Conservation (phyloP, 805 yeast species). For the Barnettozyma botsteinii region DNA sequence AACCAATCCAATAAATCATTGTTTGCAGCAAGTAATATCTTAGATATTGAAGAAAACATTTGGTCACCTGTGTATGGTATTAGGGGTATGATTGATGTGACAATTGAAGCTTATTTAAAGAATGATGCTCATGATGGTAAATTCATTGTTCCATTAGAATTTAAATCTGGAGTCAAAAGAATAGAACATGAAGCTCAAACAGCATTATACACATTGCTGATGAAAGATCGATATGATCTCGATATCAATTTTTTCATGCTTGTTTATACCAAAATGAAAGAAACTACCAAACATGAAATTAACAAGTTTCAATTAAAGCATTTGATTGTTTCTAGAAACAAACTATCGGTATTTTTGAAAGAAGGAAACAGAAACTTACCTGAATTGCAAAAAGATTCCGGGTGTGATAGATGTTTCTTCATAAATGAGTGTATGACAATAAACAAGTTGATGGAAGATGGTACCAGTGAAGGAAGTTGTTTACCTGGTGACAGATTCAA, state of each 20-base stretch:
- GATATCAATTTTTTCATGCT: slow-evolving; percentile 60
- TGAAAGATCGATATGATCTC: slow-evolving; percentile 73
- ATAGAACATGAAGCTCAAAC: slow-evolving; percentile 82
- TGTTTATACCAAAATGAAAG: slow-evolving; percentile 62
- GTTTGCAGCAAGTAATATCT: slow-evolving; percentile 53
- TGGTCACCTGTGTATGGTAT: slow-evolving; percentile 90
- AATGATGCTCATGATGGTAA: slow-evolving; percentile 33
- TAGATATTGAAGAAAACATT: slow-evolving; percentile 85
- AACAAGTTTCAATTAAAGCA: slow-evolving; percentile 54
- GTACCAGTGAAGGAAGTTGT: slow-evolving; percentile 49
- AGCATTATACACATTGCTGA: slow-evolving; percentile 68
- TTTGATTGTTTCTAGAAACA: slow-evolving; percentile 67
- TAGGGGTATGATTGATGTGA: slow-evolving; percentile 85
- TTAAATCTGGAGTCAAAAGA: slow-evolving; percentile 75
- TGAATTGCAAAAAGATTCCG: slow-evolving; percentile 41
- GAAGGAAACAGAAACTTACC: slow-evolving; percentile 50
- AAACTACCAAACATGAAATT: slow-evolving; percentile 49
- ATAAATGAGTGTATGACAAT: slow-evolving; percentile 58
- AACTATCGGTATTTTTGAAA: slow-evolving; percentile 52
- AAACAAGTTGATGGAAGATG: slow-evolving; percentile 54
- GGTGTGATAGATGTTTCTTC: slow-evolving; percentile 58
- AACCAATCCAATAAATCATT: slow-evolving; percentile 31
- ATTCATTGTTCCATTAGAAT: slow-evolving; percentile 72
- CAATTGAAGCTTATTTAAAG: slow-evolving; percentile 54
- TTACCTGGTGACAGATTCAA: slow-evolving; percentile 43